Evolutionary conservation across 177 flowering plant genomes (phyloP).

Genomic region (Tripterygium wilfordii): DNA sequence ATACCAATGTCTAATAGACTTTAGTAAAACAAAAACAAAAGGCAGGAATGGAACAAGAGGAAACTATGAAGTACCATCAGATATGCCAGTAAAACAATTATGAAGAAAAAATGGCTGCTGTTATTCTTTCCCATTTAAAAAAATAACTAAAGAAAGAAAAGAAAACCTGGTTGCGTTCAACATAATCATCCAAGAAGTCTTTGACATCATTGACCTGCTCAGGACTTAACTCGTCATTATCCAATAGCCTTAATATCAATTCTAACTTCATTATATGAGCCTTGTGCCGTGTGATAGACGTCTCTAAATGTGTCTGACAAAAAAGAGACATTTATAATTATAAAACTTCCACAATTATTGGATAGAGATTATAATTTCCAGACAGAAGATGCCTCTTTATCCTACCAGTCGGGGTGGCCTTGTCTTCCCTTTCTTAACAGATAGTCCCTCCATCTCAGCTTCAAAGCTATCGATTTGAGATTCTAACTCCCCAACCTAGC

Average conservation of each 20-base stretch:
- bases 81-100: too few relatives aligned
- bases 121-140: too few relatives aligned
- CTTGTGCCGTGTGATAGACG: conserved; percentile 89
- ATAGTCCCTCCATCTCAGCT: conserved; percentile 91
- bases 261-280: conserved; percentile 95
- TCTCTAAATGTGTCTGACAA: conserved; percentile 78
- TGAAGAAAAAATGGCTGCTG: too few relatives aligned
- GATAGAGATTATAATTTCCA: conserved; percentile 1
- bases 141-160: not conserved
- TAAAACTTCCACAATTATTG: not conserved
- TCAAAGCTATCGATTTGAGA: conserved; percentile 87
- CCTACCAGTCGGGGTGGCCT: conserved; percentile 96
- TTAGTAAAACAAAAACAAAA: too few relatives aligned
- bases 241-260: conserved; percentile 82
- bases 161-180: conserved; percentile 96
- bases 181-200: conserved; percentile 94
- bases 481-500: conserved; percentile 88
- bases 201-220: conserved; percentile 96
- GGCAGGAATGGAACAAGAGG: too few relatives aligned
- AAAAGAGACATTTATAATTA: too few relatives aligned
- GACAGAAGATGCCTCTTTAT: conserved; percentile 2
- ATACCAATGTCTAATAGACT: too few relatives aligned
- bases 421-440: conserved; percentile 92
- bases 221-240: conserved; percentile 96
- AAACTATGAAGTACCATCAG: too few relatives aligned